Base-by-base conservation (phyloP, 495 filamentous ascomycete species). In the Amniculicola lignicola region DNA sequence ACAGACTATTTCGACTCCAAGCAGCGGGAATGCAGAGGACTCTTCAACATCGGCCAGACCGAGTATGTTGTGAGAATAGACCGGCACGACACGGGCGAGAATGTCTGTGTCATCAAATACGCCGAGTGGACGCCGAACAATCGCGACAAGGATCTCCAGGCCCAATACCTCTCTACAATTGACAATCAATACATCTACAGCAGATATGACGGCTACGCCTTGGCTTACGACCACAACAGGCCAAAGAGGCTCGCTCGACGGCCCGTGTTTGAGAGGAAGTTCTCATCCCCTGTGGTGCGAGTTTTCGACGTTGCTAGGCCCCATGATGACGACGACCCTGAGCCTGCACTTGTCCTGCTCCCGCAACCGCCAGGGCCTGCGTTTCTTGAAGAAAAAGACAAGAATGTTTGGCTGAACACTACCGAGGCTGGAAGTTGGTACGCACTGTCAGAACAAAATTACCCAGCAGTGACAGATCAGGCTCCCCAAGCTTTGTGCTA, bases 51-150 rank as follows among this genome's bases (percentile, higher is more conserved):
- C 4, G 88, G 88, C 16, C 81, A 86, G 14, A 88, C 87, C 19
- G 90, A 96, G 64, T 97, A 97, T 68, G 91, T 81, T 1, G 83
- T 97, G 40, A 81, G 75, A 33, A 94, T 97, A 38, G 83, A 90
- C 47, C 87, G 86, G 48, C 78, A 77, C n/a, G 75, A 79, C 56
- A 88, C 87, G 2, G 83, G 82, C 0, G 84, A 87, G 54, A 82
- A 79, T 4, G 86, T 97, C 37, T 95, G 89, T 63, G 95, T 88
- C 0, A 79, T 98, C 54, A 94, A 82, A 57, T 98, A 93, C 69
- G 88, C 88, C 19, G 93, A 98, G 68, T 98, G 93, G 93, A 85
- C 83, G 0, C 88, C 91, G 9, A 98, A 98, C 68, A 94, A 87
- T 42, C 87, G 83, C 37, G 92, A 98, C 64, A 81, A 80, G 50